Evolutionary conservation across 208 protist genomes (phyloP), one percentile per base, ranked within the genome.

Genomic region (Leishmania arabica): DNA sequence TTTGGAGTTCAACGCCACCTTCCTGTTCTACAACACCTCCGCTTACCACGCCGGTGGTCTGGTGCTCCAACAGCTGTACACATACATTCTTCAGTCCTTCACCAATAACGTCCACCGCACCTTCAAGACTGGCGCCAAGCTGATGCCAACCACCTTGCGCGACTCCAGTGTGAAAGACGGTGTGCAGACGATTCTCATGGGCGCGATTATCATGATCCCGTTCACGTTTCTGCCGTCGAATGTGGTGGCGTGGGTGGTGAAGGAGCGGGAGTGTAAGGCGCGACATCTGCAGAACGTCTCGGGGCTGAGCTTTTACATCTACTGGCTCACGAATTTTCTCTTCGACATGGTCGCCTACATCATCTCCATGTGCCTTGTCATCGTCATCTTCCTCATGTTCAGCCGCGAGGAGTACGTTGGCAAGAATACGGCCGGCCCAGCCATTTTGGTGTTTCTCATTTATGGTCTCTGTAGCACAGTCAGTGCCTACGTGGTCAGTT

Each of bases 301-400:
- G 2, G 94, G 92, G 27, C 75, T 95, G 37, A 81, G 73, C 76
- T 88, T 86, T 78, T 79, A 82, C 82, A 72, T 94, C 9, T 97
- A 97, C 86, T 95, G 91, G 92, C 27, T 92, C n/a, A 76, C 91
- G n/a, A 97, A 89, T 58, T 97, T 93, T 74, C n/a, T 96, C 24
- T 97, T 95, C 73, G 94, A 97, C 82, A 62, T 95, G 60, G 78
- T 72, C 27, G 89, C 86, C 62, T 95, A 93, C 37, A 37, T 37
- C 37, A 37, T 37, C 37, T 37, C 37, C 37, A 37, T 37, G 37
- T 37, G 37, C 37, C 37, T 37, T 1, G 1, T 37, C 37, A 37
- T 37, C 1, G 37, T 95, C 60, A 84, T 95, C n/a, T 90, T 95
- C 31, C 42, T 88, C 53, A 89, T 88, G n/a, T 97, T 97, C 80